phyloP scores from a whole-genome alignment of 1,284 basidiomycete genomes.

The Sparassis latifolia region DNA sequence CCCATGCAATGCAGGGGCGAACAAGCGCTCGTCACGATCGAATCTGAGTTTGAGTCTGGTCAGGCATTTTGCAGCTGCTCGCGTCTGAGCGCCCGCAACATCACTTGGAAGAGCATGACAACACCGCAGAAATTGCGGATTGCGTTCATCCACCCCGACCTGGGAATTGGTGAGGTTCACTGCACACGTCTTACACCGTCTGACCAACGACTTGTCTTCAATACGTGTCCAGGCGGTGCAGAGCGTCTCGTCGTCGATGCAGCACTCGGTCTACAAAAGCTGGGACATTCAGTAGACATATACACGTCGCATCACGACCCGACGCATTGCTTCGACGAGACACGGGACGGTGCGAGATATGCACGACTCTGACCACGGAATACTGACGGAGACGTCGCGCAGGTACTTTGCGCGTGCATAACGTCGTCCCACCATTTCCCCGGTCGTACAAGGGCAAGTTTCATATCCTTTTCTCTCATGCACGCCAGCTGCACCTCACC shows the following conservation, averaged over 20 bases:
- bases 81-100: too few relatives aligned
- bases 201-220: constrained; percentile 1
- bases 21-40: too few relatives aligned
- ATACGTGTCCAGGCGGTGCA: constrained; percentile 68
- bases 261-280: constrained; percentile 78
- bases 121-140: constrained; percentile 30
- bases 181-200: constrained; percentile 1
- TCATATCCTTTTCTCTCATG: constrained; percentile 86
- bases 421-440: constrained; percentile 74
- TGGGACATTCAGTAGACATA: constrained; percentile 86
- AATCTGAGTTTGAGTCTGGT: not conserved
- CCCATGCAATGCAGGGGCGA: too few relatives aligned
- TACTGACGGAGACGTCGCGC: constrained; percentile 1
- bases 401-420: constrained; percentile 84
- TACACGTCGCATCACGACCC: constrained; percentile 94
- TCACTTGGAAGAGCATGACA: not conserved
- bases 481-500: constrained; percentile 81
- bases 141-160: constrained; percentile 91
- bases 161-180: constrained; percentile 75
- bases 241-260: constrained; percentile 96
- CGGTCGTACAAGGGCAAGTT: constrained; percentile 72
- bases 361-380: not conserved
- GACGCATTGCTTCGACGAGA: constrained; percentile 85
- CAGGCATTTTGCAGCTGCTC: too few relatives aligned
- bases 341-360: constrained; percentile 61